phyloP scores from a whole-genome alignment of 2,329 filamentous ascomycete genomes.

The Epichloe sylvatica region DNA sequence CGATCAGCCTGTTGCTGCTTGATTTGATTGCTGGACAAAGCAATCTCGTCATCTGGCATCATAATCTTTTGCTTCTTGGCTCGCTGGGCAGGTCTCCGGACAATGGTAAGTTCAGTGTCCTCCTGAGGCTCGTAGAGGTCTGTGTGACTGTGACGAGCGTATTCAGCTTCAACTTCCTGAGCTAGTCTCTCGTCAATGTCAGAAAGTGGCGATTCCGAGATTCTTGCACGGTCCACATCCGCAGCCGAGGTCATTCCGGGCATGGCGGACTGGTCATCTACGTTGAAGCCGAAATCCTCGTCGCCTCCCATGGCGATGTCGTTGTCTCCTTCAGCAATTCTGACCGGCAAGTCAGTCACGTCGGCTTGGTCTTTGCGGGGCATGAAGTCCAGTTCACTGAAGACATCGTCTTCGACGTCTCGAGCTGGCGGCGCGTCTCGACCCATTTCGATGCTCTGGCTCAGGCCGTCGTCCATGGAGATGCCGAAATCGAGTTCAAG shows the following conservation, averaged over 20 bases:
- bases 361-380: slow-evolving; percentile 40
- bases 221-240: slow-evolving; percentile 41
- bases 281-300: slow-evolving; percentile 51
- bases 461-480: slow-evolving; percentile 52
- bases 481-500: slow-evolving; percentile 64
- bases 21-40: slow-evolving; percentile 63
- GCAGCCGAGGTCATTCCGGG: slow-evolving; percentile 33
- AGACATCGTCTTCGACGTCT: slow-evolving; percentile 55
- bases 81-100: slow-evolving; percentile 57
- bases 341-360: slow-evolving; percentile 42
- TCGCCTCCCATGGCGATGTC: slow-evolving; percentile 46
- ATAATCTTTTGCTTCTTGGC: slow-evolving; percentile 67
- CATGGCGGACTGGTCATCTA: slow-evolving; percentile 45
- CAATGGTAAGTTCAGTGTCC: slow-evolving; percentile 42
- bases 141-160: slow-evolving; percentile 36
- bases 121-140: slow-evolving; percentile 50
- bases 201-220: slow-evolving; percentile 56
- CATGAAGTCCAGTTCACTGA: slow-evolving; percentile 48
- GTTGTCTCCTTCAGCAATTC: slow-evolving; percentile 50
- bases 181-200: slow-evolving; percentile 53
- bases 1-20: slow-evolving; percentile 76
- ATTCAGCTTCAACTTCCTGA: slow-evolving; percentile 45
- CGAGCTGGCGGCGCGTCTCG: slow-evolving; percentile 64
- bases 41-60: slow-evolving; percentile 66
- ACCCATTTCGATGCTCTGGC: slow-evolving; percentile 70